Evolutionary conservation across 2,329 filamentous ascomycete species (phyloP).

Genomic region (Penicillium nordicum): DNA sequence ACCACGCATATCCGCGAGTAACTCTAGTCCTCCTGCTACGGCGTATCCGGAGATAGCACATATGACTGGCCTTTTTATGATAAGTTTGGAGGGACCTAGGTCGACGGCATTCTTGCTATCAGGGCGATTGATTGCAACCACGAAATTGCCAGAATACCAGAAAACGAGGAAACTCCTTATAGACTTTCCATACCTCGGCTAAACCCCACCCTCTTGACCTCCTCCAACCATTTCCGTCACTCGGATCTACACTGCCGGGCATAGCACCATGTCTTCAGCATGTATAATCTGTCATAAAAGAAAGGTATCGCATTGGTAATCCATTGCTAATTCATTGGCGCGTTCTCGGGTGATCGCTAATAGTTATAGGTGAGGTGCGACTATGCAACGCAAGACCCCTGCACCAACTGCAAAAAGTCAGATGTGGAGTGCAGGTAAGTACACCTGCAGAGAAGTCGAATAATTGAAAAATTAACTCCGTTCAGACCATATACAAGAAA

Average conservation of each 20-base stretch:
- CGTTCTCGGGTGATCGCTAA: constrained; percentile 12
- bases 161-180: constrained; percentile 3
- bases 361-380: constrained; percentile 24
- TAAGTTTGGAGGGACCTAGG: neutral
- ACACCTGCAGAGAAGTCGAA: neutral
- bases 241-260: constrained; percentile 13
- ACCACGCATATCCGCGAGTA: constrained; percentile 54
- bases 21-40: constrained; percentile 54
- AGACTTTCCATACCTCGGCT: constrained; percentile 6
- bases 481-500: constrained; percentile 28
- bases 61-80: constrained; percentile 49
- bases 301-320: constrained; percentile 33
- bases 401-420: constrained; percentile 25
- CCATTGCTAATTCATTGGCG: constrained; percentile 15
- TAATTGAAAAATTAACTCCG: neutral
- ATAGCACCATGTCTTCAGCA: constrained; percentile 21
- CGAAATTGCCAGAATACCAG: constrained; percentile 48
- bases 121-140: constrained; percentile 54
- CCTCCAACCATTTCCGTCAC: constrained; percentile 11
- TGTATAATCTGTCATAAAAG: constrained; percentile 46
- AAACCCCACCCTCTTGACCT: constrained; percentile 11
- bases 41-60: constrained; percentile 52
- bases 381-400: constrained; percentile 26
- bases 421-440: constrained; percentile 26
- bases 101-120: constrained; percentile 54